Conservation (phyloP, 2,329 filamentous ascomycete species). For the Leptographium wingfieldii region DNA sequence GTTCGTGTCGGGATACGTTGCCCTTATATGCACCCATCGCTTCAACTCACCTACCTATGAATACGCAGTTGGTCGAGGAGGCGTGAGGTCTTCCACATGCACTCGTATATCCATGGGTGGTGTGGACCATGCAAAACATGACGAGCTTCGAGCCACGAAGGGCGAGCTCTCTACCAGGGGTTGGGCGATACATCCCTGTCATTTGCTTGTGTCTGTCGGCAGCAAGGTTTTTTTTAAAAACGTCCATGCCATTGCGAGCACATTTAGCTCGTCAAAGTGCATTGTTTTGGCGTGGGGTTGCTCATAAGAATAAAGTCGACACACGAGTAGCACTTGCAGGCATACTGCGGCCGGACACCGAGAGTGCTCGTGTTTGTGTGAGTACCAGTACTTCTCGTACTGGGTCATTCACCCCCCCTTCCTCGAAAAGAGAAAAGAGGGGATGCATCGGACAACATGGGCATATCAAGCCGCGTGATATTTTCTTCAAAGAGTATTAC, state of each 20-base stretch:
- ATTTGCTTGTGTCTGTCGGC: not conserved
- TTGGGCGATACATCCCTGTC: not conserved
- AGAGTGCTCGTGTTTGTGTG: not conserved
- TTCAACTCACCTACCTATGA: not conserved
- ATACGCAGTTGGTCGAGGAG: not conserved
- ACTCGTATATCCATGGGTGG: not conserved
- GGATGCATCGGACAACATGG: too few species aligned
- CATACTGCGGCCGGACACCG: not conserved
- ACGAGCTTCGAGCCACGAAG: not conserved
- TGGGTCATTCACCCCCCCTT: too few species aligned
- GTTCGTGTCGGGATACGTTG: not conserved
- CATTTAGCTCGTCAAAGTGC: not conserved
- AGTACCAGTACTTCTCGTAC: not conserved
- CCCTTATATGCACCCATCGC: not conserved
- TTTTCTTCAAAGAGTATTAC: not conserved
- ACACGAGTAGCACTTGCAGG: too few species aligned
- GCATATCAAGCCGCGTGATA: too few species aligned
- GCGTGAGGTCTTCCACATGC: not conserved
- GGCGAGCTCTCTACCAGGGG: not conserved
- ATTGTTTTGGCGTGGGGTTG: not conserved
- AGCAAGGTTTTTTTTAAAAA: too few species aligned
- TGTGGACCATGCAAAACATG: not conserved
- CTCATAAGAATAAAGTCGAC: too few species aligned
- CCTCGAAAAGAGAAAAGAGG: too few species aligned
- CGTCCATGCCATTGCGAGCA: not conserved